Base-by-base conservation (phyloP, 306 rosid genomes). In the Vigna reflexopilosa region DNA sequence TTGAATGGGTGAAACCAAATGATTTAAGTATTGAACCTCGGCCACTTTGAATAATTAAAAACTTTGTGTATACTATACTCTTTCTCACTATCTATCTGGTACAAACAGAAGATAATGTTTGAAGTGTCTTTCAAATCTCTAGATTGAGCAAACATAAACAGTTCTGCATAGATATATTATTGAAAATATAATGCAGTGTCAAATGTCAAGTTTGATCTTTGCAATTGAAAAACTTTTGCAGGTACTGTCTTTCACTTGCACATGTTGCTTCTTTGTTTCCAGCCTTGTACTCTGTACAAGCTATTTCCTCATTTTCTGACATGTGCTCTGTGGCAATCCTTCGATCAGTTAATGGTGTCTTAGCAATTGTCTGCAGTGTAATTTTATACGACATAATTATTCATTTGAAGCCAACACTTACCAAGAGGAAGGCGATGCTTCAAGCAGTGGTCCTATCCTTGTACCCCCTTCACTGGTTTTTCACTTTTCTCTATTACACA, bases 211-310 rank as follows among this genome's bases (percentile, higher is more conserved):
- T 34, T 83, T 85, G 86, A 83, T 79, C 62, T 77, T 72, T 78
- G 64, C 77, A 36, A 75, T 72, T 20, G 72, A 45, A 80, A 63
- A 73, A 72, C 70, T 86, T 80, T 73, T 90, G 91, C 91, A 96
- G 98, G 98, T 96, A 93, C 88, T 90, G 82, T 91, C 90, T 96
- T 91, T 96, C 98, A 76, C 93, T 93, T 55, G 98, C 89, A 86
- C 90, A 96, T 84, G 85, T 86, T 87, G 93, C 96, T 83, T 96
- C 83, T 87, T 81, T 93, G 96, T 90, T 93, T 89, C 97, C 93
- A 82, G 96, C 89, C 80, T 76, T 84, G 82, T 82, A 58, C 16
- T 58, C 45, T 17, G 45, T 82, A 47, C 72, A 72, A 75, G 85
- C 83, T 54, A 88, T 80, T 72, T 66, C 88, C 40, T 87, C 96